Base-by-base conservation (phyloP, 2,329 filamentous ascomycete genomes). In the Albifimbria verrucaria region DNA sequence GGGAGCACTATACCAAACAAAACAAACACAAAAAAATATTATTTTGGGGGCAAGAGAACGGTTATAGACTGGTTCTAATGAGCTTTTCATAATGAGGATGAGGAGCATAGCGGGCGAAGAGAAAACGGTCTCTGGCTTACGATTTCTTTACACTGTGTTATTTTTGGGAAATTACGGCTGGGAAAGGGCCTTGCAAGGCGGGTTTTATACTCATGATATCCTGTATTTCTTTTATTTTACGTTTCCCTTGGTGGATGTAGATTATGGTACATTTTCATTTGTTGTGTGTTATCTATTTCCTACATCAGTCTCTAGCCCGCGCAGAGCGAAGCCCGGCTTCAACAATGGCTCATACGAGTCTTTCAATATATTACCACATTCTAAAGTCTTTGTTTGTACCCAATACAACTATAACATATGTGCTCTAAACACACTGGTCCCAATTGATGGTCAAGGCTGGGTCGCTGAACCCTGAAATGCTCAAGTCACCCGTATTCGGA, bases 401-500 rank as follows among this genome's bases (percentile, higher is more conserved):
- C 59, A 55, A 51, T 56, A 51, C 44, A 49, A 47, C 56, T 58
- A 53, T 62, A 62, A 61, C 11, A 39, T 11, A 18, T 23, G 12
- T 23, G 7, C 18, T 28, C 26, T 42, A 51, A 20, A 43, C 48
- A 36, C 53, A 48, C 52, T 55, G 55, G 9, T 57, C 58, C 67
- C 68, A 72, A 32, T 67, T 62, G 39, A 70, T 59, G 1, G 64
- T 60, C 12, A 72, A 64, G 22, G 60, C 66, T n/a, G 67, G 64
- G 52, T 74, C 68, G 48, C 71, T 59, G 49, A 70, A 74, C 4
- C 68, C 71, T 7, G 68, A 67, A 15, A 73, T 65, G 28, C 63
- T 71, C 41, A 74, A 57, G 36, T 68, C 68, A 44, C 71, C 72
- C 9, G 70, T 74, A 49, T 65, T 67, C 4, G 71, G 70, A 48